A percentile compares a stretch with the other conserved stretches of the same genome.
These are phyloP conservation scores for Tuber umbilicatum DNA, from an alignment of 495 filamentous ascomycete genomes.

Conservation along the genomic window DNA sequence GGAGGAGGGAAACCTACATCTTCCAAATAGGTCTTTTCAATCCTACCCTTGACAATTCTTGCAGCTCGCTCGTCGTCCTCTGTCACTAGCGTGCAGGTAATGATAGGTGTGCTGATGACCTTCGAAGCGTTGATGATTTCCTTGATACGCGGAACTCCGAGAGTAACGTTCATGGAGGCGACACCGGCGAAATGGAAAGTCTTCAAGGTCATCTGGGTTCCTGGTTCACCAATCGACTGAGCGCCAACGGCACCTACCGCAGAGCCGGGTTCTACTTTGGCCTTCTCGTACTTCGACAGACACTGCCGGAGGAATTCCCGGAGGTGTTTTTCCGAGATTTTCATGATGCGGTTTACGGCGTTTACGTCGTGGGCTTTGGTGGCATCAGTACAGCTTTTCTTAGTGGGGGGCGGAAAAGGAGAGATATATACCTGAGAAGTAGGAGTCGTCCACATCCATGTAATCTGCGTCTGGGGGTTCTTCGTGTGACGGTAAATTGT, in stretches of 20 bases:
- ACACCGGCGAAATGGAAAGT: conserved; percentile 99
- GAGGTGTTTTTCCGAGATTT: conserved; percentile 69
- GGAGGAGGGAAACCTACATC: conserved; percentile 47
- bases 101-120: conserved; percentile 87
- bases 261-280: conserved; percentile 85
- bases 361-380: conserved; percentile 26
- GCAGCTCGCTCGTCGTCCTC: conserved; percentile 64
- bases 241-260: conserved; percentile 97
- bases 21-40: conserved; percentile 77
- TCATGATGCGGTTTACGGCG: conserved; percentile 62
- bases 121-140: conserved; percentile 98
- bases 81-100: conserved; percentile 71
- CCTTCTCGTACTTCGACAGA: conserved; percentile 79
- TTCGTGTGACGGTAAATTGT: conserved; percentile 19
- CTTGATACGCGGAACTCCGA: conserved; percentile 98
- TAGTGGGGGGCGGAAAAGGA: neutral
- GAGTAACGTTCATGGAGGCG: conserved; percentile 96
- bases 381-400: neutral
- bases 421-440: conserved; percentile 12
- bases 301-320: conserved; percentile 71
- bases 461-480: conserved; percentile 34
- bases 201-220: conserved; percentile 98
- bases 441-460: conserved; percentile 34
- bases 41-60: conserved; percentile 77
- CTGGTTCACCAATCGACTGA: conserved; percentile 95